Percentiles rank a stretch among this genome's conserved stretches.
Conservation (phyloP, 2,329 filamentous ascomycete genomes). For the Claviceps pusilla region DNA sequence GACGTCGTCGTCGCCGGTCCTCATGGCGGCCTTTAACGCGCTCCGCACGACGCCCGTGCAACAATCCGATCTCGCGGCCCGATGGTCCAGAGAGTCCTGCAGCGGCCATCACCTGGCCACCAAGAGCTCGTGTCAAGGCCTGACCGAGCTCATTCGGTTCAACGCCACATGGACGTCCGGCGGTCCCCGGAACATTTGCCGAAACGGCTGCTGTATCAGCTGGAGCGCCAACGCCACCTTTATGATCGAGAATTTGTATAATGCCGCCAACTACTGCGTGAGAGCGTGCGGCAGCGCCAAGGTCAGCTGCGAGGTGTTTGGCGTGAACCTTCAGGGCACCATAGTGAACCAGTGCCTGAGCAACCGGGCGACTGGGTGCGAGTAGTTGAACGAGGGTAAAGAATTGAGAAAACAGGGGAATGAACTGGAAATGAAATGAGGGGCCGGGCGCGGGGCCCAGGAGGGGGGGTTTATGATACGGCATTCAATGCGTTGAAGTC, state of each 20-base stretch:
- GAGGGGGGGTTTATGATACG: too few species aligned
- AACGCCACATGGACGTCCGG: constrained; percentile 1
- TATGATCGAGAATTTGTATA: not conserved
- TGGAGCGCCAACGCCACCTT: constrained; percentile 5
- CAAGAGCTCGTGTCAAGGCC: not conserved
- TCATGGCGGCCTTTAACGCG: constrained; percentile 2
- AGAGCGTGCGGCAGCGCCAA: not conserved
- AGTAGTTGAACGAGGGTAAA: too few species aligned
- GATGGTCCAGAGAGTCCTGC: not conserved
- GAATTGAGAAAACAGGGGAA: too few species aligned
- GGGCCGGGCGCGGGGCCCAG: too few species aligned
- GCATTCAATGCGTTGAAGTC: too few species aligned
- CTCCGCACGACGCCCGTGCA: not conserved
- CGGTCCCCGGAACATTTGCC: constrained; percentile 3
- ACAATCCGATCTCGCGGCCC: not conserved
- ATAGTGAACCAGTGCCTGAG: constrained; percentile 4
- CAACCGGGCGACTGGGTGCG: not conserved
- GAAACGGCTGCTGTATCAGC: constrained; percentile 4
- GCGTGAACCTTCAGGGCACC: constrained; percentile 1
- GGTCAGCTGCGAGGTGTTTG: constrained; percentile 2
- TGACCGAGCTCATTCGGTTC: not conserved
- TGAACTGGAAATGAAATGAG: too few species aligned
- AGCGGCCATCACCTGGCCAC: not conserved
- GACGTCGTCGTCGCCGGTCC: constrained; percentile 1
- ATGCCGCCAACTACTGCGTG: constrained; percentile 1